Conservation (phyloP, 2,329 filamentous ascomycete genomes). For the Dactylellina cionopaga region DNA sequence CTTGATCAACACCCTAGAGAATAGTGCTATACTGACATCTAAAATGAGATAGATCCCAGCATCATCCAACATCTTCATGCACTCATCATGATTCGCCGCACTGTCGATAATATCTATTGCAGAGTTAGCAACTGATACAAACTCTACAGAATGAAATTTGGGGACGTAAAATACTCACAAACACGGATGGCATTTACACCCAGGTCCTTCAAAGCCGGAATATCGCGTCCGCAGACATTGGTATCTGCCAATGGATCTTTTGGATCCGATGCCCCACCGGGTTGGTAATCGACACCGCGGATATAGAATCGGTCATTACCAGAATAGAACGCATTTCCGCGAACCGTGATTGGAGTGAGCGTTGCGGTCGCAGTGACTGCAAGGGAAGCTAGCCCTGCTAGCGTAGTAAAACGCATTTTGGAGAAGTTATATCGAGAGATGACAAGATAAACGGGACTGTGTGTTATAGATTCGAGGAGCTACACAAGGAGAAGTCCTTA, state of each 20-base stretch:
- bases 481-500: not conserved
- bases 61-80: constrained; percentile 81
- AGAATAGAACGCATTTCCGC: constrained; percentile 69
- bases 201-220: constrained; percentile 81
- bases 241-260: constrained; percentile 80
- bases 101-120: constrained; percentile 82
- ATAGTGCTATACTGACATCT: constrained; percentile 82
- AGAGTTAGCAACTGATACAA: constrained; percentile 37
- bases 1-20: no score
- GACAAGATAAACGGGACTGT: not conserved
- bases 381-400: constrained; percentile 60
- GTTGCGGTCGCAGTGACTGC: constrained; percentile 55
- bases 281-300: constrained; percentile 73
- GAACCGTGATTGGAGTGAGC: constrained; percentile 47
- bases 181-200: constrained; percentile 92
- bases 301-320: constrained; percentile 71
- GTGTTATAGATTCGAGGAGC: not conserved
- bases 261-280: constrained; percentile 70
- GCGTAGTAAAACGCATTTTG: constrained; percentile 67
- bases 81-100: constrained; percentile 79
- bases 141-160: not conserved
- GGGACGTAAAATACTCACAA: constrained; percentile 60
- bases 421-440: not conserved
- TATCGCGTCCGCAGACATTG: constrained; percentile 78
- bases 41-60: constrained; percentile 92